Evolutionary conservation across 192 early-diverging fungal species (phyloP), one percentile per base, ranked within the genome.

Genomic region (Chytriomyces hyalinus): DNA sequence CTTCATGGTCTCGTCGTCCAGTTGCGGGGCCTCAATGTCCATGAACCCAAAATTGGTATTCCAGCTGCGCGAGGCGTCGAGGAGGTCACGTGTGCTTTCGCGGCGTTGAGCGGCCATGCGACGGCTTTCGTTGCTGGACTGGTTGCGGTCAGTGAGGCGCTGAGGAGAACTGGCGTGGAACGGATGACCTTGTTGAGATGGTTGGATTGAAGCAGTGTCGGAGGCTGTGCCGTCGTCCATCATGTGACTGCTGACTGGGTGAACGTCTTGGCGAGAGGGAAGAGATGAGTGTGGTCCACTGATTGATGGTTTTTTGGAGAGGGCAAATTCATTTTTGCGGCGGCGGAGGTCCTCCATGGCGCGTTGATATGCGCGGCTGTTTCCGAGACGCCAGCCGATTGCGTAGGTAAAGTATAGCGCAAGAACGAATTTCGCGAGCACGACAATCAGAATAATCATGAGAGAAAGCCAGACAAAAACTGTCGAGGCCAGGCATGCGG

Each of bases 401-500:
- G 79, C 46, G 63, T 75, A 82, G n/a, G 63, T 69, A 74, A 87
- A 89, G 53, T 81, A 65, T 6, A 89, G 68, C 0, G 87, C 87
- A n/a, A 89, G 66, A 57, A 87, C 61, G 67, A 89, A 89, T 15
- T 77, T 63, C 17, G 74, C 75, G 6, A 77, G 71, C 46, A 87
- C 84, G 24, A 86, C 82, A 6, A 80, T 77, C 15, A 85, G 57
- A 72, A 86, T 87, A 77, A 87, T 53, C 6, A 71, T 68, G 61
- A 96, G 85, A 43, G 94, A 94, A 7, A 93, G 85, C 67, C 92
- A 96, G 17, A 95, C 83, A 6, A 93, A 85, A 53, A 97, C 91
- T 64, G 92, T 89, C 0, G 93, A 90, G 4, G 93, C 85, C 49
- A 95, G 91, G 82, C 96, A 97, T 0, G 95, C 95, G 44, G 93